Evolutionary conservation across 805 yeast genomes (phyloP).

Genomic region (Kazachstania bromeliacearum): DNA sequence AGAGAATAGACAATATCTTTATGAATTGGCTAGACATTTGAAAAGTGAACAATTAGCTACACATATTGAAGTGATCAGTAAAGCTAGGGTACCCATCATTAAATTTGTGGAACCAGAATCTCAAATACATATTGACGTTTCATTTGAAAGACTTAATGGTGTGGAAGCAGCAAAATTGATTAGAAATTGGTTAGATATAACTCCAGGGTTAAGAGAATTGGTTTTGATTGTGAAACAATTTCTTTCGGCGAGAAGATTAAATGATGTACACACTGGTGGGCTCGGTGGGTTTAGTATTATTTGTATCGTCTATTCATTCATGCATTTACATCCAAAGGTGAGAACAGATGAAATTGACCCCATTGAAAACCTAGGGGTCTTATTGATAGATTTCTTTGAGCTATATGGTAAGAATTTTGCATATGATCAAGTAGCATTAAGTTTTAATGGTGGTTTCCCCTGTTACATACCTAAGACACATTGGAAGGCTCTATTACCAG

Average conservation of each 20-base stretch:
- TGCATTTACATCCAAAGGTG: slow-evolving; percentile 70
- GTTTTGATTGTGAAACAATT: slow-evolving; percentile 82
- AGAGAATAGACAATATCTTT: slow-evolving; percentile 55
- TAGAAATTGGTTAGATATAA: slow-evolving; percentile 56
- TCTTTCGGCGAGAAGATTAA: slow-evolving; percentile 62
- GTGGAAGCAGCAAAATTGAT: slow-evolving; percentile 73
- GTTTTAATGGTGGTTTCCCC: slow-evolving; percentile 44
- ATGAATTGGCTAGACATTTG: slow-evolving; percentile 62
- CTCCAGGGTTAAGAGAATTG: slow-evolving; percentile 75
- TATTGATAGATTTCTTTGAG: slow-evolving; percentile 87
- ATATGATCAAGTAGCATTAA: slow-evolving; percentile 66
- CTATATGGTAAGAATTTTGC: slow-evolving; percentile 85
- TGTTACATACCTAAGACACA: slow-evolving; percentile 49
- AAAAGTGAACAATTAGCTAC: slow-evolving; percentile 53
- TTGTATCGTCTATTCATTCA: slow-evolving; percentile 72
- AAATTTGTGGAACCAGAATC: slow-evolving; percentile 72
- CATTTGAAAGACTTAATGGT: slow-evolving; percentile 82
- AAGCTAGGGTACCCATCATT: slow-evolving; percentile 89
- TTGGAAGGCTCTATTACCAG: slow-evolving; percentile 36
- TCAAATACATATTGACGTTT: slow-evolving; percentile 72
- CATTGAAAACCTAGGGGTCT: slow-evolving; percentile 69
- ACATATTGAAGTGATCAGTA: slow-evolving; percentile 74
- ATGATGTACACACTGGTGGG: slow-evolving; percentile 89
- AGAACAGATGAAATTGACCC: slow-evolving; percentile 58
- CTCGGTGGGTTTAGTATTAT: slow-evolving; percentile 92